Conservation (phyloP, 2,329 filamentous ascomycete genomes). For the Emericellopsis atlantica region DNA sequence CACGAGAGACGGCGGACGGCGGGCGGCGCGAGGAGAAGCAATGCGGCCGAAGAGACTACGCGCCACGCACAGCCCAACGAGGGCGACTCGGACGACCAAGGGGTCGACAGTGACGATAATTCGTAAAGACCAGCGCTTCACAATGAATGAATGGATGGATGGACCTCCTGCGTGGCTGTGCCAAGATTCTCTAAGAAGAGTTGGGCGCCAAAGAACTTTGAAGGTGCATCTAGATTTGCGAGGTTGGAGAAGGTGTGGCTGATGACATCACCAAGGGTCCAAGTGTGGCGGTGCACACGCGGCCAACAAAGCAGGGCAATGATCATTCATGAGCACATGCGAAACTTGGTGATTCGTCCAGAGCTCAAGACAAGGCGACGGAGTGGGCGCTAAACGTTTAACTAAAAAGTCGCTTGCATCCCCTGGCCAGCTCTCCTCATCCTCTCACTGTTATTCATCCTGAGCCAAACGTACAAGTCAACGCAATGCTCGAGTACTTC, state of each 20-base stretch:
- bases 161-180: too few species aligned
- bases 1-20: conserved; percentile 25
- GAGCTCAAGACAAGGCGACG: background rate
- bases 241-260: conserved; percentile 5
- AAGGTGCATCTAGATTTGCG: conserved; percentile 5
- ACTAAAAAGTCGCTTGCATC: background rate
- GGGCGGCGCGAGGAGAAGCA: conserved; percentile 10
- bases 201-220: too few species aligned
- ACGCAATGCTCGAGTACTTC: conserved; percentile 50
- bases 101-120: conserved; percentile 9
- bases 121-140: too few species aligned
- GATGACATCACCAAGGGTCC: conserved; percentile 16
- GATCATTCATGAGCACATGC: background rate
- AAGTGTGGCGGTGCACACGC: conserved; percentile 16
- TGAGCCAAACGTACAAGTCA: background rate
- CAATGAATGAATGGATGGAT: too few species aligned
- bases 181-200: too few species aligned
- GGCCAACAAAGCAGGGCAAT: background rate
- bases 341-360: background rate
- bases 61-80: too few species aligned
- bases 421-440: background rate
- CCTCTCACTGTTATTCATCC: background rate
- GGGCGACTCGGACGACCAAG: conserved; percentile 6
- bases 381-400: background rate
- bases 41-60: conserved; percentile 1